Percentiles rank a stretch among this genome's conserved stretches.
Evolutionary conservation across 1,139 yeast genomes (phyloP).

Genomic region (Suhomyces bolitotheri): DNA sequence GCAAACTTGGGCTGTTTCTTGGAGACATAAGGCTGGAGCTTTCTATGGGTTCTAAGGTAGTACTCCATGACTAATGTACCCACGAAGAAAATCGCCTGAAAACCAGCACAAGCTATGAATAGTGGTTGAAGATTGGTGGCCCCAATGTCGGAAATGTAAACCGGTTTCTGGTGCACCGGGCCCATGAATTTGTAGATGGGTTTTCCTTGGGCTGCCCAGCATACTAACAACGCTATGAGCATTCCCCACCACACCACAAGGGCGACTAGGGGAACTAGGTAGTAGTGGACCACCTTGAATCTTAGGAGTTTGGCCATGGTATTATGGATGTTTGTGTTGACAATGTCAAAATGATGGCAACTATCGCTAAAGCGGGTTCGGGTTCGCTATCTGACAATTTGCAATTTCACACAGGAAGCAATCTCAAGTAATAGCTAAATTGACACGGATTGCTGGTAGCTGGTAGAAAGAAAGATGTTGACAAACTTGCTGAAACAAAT

Average conservation of each 20-base stretch:
- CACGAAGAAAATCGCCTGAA: slow-evolving; percentile 74
- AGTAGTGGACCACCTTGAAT: slow-evolving; percentile 26
- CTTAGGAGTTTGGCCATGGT: slow-evolving; percentile 9
- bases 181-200: slow-evolving; percentile 66
- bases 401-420: too few species aligned
- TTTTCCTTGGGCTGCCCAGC: slow-evolving; percentile 78
- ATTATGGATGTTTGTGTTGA: too few species aligned
- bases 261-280: slow-evolving; percentile 55
- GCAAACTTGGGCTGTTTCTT: slow-evolving; percentile 51
- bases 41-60: slow-evolving; percentile 51
- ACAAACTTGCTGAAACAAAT: too few species aligned
- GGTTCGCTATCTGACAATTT: too few species aligned
- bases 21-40: slow-evolving; percentile 55
- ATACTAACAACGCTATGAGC: slow-evolving; percentile 65
- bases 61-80: slow-evolving; percentile 64
- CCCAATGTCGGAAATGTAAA: slow-evolving; percentile 62
- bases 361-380: too few species aligned
- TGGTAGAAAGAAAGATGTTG: too few species aligned
- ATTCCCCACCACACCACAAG: slow-evolving; percentile 72
- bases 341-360: too few species aligned
- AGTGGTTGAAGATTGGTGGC: slow-evolving; percentile 31
- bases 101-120: slow-evolving; percentile 28
- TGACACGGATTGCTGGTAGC: too few species aligned
- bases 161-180: slow-evolving; percentile 47
- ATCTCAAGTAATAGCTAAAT: too few species aligned